Conservation (phyloP, 768 basidiomycete genomes). For the Obba rivulosa region DNA sequence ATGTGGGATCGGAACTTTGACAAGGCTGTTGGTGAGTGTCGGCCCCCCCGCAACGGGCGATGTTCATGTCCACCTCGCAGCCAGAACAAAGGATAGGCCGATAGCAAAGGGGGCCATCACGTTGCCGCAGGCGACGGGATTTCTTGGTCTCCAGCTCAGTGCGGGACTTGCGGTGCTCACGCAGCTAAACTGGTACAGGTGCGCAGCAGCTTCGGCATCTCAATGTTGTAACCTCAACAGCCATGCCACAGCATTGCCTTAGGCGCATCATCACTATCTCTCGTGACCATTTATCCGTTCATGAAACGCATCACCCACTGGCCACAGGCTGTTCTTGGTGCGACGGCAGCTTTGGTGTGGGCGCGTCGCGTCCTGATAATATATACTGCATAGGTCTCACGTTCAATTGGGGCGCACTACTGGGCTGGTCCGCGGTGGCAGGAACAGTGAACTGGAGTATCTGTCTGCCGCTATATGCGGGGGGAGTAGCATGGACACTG, state of each 20-base stretch:
- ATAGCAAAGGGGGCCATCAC: slow-evolving; percentile 81
- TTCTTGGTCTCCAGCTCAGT: slow-evolving; percentile 78
- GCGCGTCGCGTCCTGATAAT: neutral
- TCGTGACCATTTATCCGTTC: slow-evolving; percentile 88
- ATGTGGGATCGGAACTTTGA: slow-evolving; percentile 96
- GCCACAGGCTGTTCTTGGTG: slow-evolving; percentile 94
- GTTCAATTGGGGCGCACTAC: slow-evolving; percentile 95
- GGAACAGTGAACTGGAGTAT: slow-evolving; percentile 77
- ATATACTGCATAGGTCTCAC: slow-evolving; percentile 71
- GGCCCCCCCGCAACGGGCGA: neutral
- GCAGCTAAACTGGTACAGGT: slow-evolving; percentile 96
- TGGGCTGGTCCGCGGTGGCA: slow-evolving; percentile 94
- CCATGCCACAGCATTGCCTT: slow-evolving; percentile 63
- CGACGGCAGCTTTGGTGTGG: slow-evolving; percentile 13
- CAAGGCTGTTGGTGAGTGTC: slow-evolving; percentile 73
- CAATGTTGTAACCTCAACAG: too few relatives aligned
- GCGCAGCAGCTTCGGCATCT: slow-evolving; percentile 14
- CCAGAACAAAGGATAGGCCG: slow-evolving; percentile 82
- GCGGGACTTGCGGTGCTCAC: slow-evolving; percentile 80
- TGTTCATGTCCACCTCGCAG: slow-evolving; percentile 33
- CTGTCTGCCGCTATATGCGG: slow-evolving; percentile 83
- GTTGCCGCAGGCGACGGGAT: slow-evolving; percentile 66
- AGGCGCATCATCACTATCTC: slow-evolving; percentile 83
- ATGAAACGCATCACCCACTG: slow-evolving; percentile 98
- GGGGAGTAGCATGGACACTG: slow-evolving; percentile 89